Percentiles rank a stretch among this genome's conserved stretches.
Conservation (phyloP, 805 yeast species). For the Zygotorulaspora sp. region DNA sequence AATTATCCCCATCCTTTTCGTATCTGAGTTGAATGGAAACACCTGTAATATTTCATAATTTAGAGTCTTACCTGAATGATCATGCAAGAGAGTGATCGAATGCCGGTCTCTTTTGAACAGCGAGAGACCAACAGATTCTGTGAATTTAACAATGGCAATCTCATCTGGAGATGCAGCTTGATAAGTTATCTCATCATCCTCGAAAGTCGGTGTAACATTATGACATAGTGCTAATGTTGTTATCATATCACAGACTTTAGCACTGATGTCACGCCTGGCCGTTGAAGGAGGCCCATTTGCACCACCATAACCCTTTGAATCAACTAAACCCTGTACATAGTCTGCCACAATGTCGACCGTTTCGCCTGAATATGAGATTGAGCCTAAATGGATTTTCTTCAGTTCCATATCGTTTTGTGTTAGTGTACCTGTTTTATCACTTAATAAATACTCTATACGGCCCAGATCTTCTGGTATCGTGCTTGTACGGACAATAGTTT, state of each 20-base stretch:
- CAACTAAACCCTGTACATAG: conserved; percentile 44
- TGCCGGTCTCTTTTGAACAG: conserved; percentile 78
- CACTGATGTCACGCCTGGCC: conserved; percentile 64
- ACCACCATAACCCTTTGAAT: conserved; percentile 13
- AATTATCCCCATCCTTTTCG: conserved; percentile 93
- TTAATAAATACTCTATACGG: conserved; percentile 82
- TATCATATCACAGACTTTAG: conserved; percentile 74
- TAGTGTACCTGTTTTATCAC: conserved; percentile 95
- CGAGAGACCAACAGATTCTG: conserved; percentile 79
- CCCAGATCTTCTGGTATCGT: conserved; percentile 98
- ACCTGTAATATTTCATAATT: conserved; percentile 68
- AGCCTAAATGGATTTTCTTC: conserved; percentile 87
- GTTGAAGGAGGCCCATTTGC: conserved; percentile 21
- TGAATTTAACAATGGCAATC: conserved; percentile 90
- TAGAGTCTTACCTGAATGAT: conserved; percentile 46
- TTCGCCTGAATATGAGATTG: conserved; percentile 88
- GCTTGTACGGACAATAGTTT: conserved; percentile 90
- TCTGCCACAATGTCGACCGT: conserved; percentile 83
- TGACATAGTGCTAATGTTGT: conserved; percentile 90
- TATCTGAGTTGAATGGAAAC: conserved; percentile 93
- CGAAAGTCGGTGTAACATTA: conserved; percentile 90
- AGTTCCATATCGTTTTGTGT: conserved; percentile 98
- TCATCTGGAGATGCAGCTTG: conserved; percentile 99
- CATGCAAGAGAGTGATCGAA: conserved; percentile 63
- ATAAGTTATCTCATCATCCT: conserved; percentile 68